Base-by-base conservation (phyloP, 345 rosid genomes). In the Aquilaria malaccensis region DNA sequence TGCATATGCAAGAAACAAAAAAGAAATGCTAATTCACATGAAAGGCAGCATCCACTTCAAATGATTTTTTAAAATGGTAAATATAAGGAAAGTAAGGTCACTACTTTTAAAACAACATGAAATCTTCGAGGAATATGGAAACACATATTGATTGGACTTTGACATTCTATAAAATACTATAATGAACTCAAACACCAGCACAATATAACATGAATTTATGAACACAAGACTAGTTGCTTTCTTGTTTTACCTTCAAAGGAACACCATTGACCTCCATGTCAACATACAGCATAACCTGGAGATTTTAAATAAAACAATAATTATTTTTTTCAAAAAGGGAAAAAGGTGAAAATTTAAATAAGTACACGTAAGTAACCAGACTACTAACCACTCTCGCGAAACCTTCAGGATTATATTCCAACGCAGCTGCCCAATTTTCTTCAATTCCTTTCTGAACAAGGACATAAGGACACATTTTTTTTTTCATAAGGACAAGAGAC, bases 371-470 rank as follows among this genome's bases (percentile, higher is more conserved):
- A 58, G 65, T 56, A 48, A 57, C 32, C 11, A 75, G 74, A 61
- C 63, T 63, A 77, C 93, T 52, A 86, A 94, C 99, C 95, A 94
- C 99, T 75, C 97, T 79, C 50, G 97, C 99, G 80, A 94, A 94
- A 77, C 84, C 96, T 80, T 94, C 99, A 61, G 97, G 99, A 63
- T 94, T 90, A 75, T 94, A 58, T 73, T 94, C 97, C 77, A 94
- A 77, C 61, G 97, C 97, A 74, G 99, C 99, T 76, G 82, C 99
- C 99, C 97, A 86, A 61, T 94, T 94, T 77, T 94, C 99, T 80
- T 94, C 99, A 67, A 94, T 94, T 67, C 99, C 99, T 86, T 87
- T 90, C 99, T 94, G 90, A 69, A 71, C 50, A 66, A 22, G 37
- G 22, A 22, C 22, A 22, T 22, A 22, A 22, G 22, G 22, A 22